Conservation (phyloP, 2,329 filamentous ascomycete genomes). For the Coniochaeta ligniaria region DNA sequence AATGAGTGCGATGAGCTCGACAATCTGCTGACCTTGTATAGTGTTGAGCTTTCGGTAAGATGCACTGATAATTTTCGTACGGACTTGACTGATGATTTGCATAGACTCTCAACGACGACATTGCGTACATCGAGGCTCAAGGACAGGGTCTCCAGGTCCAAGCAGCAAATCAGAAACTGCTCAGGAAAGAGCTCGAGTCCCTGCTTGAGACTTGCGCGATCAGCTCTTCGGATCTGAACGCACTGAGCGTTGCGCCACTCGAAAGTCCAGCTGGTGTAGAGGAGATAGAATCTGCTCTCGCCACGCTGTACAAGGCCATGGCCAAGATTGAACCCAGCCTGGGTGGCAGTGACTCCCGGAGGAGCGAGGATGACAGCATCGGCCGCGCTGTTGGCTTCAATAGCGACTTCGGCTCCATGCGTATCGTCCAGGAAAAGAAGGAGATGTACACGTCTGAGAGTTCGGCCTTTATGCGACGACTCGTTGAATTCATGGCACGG, state of each 20-base stretch:
- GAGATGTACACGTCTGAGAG: slow-evolving; percentile 79
- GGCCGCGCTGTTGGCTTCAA: slow-evolving; percentile 48
- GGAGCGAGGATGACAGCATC: slow-evolving; percentile 39
- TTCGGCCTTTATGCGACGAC: slow-evolving; percentile 65
- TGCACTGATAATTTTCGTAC: not conserved
- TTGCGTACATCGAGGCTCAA: slow-evolving; percentile 95
- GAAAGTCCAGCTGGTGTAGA: slow-evolving; percentile 64
- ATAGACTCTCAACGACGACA: slow-evolving; percentile 88
- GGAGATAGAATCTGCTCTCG: slow-evolving; percentile 69
- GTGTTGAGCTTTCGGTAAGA: slow-evolving; percentile 82
- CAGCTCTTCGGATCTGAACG: slow-evolving; percentile 65
- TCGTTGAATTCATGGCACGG: slow-evolving; percentile 74
- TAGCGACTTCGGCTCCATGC: slow-evolving; percentile 80
- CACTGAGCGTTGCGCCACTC: slow-evolving; percentile 66
- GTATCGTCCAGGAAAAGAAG: slow-evolving; percentile 89
- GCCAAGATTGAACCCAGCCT: slow-evolving; percentile 74
- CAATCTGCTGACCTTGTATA: slow-evolving; percentile 87
- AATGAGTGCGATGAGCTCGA: slow-evolving; percentile 94
- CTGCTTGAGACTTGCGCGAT: slow-evolving; percentile 91
- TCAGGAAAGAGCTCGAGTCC: slow-evolving; percentile 82
- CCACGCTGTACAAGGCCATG: slow-evolving; percentile 86
- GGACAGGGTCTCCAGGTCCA: slow-evolving; percentile 95
- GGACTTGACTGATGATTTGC: slow-evolving; percentile 14
- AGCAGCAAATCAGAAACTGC: slow-evolving; percentile 89
- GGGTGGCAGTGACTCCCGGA: slow-evolving; percentile 31